Evolutionary conservation across 768 basidiomycete genomes (phyloP).

Genomic region (Daedalea quercina): DNA sequence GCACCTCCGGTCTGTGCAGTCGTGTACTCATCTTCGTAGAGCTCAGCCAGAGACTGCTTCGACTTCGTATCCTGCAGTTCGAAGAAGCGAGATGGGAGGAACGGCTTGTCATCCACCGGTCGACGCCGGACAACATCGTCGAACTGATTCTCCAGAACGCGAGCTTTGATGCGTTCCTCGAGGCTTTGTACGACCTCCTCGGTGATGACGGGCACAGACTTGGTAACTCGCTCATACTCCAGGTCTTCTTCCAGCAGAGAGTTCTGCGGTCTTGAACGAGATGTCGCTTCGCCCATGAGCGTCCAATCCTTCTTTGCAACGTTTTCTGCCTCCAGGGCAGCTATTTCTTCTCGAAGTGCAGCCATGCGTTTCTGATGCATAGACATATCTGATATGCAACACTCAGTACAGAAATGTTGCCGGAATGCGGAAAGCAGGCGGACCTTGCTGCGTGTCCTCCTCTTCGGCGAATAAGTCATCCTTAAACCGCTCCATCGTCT

Average conservation of each 20-base stretch:
- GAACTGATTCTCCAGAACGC: constrained; percentile 80
- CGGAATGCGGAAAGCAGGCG: background rate
- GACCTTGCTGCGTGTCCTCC: constrained; percentile 28
- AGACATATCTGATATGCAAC: constrained; percentile 45
- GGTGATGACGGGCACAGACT: constrained; percentile 82
- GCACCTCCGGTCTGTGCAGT: constrained; percentile 53
- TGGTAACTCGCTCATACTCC: constrained; percentile 88
- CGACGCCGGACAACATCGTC: constrained; percentile 90
- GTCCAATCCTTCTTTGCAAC: constrained; percentile 89
- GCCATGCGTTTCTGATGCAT: constrained; percentile 76
- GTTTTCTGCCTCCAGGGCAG: constrained; percentile 78
- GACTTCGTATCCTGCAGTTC: constrained; percentile 89
- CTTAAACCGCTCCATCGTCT: constrained; percentile 64
- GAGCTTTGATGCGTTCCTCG: constrained; percentile 85
- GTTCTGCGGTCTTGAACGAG: constrained; percentile 81
- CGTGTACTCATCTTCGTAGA: constrained; percentile 91
- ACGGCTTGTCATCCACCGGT: constrained; percentile 75
- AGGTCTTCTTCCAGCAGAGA: constrained; percentile 90
- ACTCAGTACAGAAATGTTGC: background rate
- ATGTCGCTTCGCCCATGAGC: constrained; percentile 83
- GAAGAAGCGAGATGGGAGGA: constrained; percentile 83
- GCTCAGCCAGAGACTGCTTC: constrained; percentile 84
- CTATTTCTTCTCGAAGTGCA: constrained; percentile 71
- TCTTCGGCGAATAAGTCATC: constrained; percentile 75
- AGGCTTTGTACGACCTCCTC: constrained; percentile 77